phyloP scores from a whole-genome alignment of 1,284 basidiomycete genomes.

The Ustilago curta region DNA sequence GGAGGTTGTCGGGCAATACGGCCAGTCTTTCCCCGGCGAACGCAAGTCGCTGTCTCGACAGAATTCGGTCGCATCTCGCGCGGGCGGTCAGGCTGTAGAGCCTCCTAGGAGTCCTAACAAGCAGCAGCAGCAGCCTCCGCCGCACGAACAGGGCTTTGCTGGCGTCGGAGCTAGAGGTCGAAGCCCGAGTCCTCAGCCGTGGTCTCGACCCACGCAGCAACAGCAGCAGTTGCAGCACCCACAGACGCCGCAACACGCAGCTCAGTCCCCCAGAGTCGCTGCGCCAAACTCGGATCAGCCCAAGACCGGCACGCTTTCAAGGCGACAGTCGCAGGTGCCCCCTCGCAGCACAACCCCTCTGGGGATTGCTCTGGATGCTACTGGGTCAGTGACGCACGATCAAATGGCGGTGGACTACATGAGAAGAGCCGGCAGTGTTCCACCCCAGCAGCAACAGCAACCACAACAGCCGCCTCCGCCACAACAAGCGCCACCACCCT shows the following conservation, averaged over 20 bases:
- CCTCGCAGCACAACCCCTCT: conserved; percentile 71
- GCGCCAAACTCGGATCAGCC: conserved; percentile 32
- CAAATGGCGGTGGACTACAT: conserved; percentile 77
- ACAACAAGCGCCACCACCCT: conserved; percentile 40
- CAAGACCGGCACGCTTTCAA: conserved; percentile 38
- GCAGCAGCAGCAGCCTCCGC: conserved; percentile 28
- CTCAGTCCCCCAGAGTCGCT: conserved; percentile 25
- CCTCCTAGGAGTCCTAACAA: conserved; percentile 35
- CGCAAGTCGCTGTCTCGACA: conserved; percentile 69
- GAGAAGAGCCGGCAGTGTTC: conserved; percentile 72
- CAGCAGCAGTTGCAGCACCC: conserved; percentile 40
- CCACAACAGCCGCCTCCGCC: conserved; percentile 24
- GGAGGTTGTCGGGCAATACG: conserved; percentile 81
- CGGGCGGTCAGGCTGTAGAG: conserved; percentile 20
- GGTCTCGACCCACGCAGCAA: conserved; percentile 38
- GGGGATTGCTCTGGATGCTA: conserved; percentile 82
- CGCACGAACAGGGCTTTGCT: conserved; percentile 54
- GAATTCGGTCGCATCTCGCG: conserved; percentile 58
- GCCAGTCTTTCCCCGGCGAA: conserved; percentile 89
- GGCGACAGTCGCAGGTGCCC: conserved; percentile 40
- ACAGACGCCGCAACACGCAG: conserved; percentile 31
- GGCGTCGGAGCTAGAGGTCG: conserved; percentile 62
- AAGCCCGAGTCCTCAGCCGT: conserved; percentile 65
- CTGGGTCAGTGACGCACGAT: conserved; percentile 82
- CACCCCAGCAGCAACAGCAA: conserved; percentile 73